Evolutionary conservation across 805 yeast species (phyloP).

Genomic region (Kazachstania psychrophila): DNA sequence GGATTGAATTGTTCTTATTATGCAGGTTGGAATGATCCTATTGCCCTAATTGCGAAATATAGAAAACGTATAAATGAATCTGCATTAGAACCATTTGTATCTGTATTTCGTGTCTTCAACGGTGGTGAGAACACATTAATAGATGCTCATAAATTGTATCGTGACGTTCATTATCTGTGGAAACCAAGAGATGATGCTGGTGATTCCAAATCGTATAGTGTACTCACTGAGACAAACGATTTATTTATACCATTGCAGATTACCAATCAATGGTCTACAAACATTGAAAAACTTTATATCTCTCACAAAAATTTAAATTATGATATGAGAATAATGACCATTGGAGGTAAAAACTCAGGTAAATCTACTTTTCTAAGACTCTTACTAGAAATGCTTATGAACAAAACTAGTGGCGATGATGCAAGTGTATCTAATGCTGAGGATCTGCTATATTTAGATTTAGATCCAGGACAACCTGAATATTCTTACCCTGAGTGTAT

Average conservation of each 20-base stretch:
- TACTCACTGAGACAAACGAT: no score
- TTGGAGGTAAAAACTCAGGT: slow-evolving; percentile 65
- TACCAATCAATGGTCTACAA: slow-evolving; percentile 16
- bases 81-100: slow-evolving; percentile 14
- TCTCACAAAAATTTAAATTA: slow-evolving; percentile 16
- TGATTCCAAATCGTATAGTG: not conserved
- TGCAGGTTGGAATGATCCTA: slow-evolving; percentile 28
- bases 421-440: slow-evolving; percentile 10
- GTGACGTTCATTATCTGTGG: slow-evolving; percentile 21
- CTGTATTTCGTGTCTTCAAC: slow-evolving; percentile 17
- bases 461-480: slow-evolving; percentile 89
- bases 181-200: slow-evolving; percentile 7
- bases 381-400: slow-evolving; percentile 41
- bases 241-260: slow-evolving; percentile 13
- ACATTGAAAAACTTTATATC: slow-evolving; percentile 16
- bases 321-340: slow-evolving; percentile 28
- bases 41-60: slow-evolving; percentile 7
- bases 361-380: slow-evolving; percentile 62
- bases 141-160: slow-evolving; percentile 10
- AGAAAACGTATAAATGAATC: slow-evolving; percentile 5
- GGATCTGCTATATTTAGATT: slow-evolving; percentile 48
- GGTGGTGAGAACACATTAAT: slow-evolving; percentile 10
- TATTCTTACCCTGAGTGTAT: slow-evolving; percentile 63
- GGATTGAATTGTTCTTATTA: slow-evolving; percentile 22
- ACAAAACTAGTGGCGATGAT: slow-evolving; percentile 8